Base-by-base conservation (phyloP, 805 yeast genomes). In the Metschnikowia koreensis region DNA sequence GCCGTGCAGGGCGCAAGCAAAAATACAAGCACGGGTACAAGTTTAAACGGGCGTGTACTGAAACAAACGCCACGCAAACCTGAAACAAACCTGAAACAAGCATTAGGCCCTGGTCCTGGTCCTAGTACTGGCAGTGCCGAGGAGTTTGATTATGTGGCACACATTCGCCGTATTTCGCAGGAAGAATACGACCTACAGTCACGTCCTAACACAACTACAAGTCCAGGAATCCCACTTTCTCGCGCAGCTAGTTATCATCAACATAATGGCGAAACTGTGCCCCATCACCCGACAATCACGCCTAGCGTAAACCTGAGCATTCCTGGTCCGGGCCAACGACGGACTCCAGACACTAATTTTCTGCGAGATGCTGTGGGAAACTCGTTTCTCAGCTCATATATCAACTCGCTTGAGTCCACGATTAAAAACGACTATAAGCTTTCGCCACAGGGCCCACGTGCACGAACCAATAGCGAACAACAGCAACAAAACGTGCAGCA, bases 141-240 rank as follows among this genome's bases (percentile, higher is more conserved):
- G 44, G 77, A 73, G 43, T 75, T 75, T 56, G 79, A 75, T 60
- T 74, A 75, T 55, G 77, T 74, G 34, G 77, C 76, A 9, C 79
- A 74, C 54, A 75, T 75, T 28, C 60, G 77, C 41, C 63, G 69
- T 41, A 72, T 74, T 44, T 67, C 74, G 49, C 75, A 72, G 58
- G 75, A 69, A 48, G 76, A 71, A 48, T 68, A 63, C 51, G 58
- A 45, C 9, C 46, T 41, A 15, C 41, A 41, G 27, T 9, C 51
- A 15, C 51, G 46, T 22, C 22, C 22, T 4, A 22, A 22, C 12
- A 27, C 22, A 15, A 42, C 29, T n/a, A 17, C 45, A 16, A 9
- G 40, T 36, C 44, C 37, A 7, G 44, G 39, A 6, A 39, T 31
- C 33, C 34, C 48, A 27, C 27, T 46, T 22, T 39, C 49, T 12